A percentile compares a stretch with the other conserved stretches of the same genome.
These are phyloP conservation scores for Leishmania amazonensis DNA, from an alignment of 208 protist species.

Conservation along the genomic window DNA sequence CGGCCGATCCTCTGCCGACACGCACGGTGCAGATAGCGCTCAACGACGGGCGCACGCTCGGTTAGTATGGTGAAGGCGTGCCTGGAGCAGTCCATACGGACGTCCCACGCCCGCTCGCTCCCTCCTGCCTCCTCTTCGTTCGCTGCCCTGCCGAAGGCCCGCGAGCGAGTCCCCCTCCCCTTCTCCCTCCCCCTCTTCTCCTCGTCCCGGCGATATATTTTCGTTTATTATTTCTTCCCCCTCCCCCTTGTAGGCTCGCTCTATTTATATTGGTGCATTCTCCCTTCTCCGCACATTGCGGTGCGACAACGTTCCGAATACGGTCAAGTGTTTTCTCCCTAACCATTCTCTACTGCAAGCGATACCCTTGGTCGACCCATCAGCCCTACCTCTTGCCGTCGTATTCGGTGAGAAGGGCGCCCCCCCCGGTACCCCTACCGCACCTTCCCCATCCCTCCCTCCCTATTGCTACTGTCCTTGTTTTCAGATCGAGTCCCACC, in stretches of 20 bases:
- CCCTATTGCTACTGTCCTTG: neutral
- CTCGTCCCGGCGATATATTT: too few relatives aligned
- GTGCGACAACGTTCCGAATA: too few relatives aligned
- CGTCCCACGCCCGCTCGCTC: neutral
- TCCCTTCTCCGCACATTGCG: too few relatives aligned
- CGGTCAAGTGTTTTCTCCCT: neutral
- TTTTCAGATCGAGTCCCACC: neutral
- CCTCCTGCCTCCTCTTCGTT: neutral
- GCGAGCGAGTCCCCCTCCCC: too few relatives aligned
- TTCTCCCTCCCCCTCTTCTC: too few relatives aligned
- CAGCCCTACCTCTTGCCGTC: neutral
- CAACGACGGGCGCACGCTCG: neutral
- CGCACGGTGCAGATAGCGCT: neutral
- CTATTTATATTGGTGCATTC: too few relatives aligned
- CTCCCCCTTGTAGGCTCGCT: too few relatives aligned
- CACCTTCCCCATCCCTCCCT: neutral
- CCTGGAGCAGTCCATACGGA: neutral
- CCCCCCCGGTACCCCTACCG: neutral
- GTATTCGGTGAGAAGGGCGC: too few relatives aligned
- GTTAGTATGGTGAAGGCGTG: neutral
- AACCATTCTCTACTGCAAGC: too few relatives aligned
- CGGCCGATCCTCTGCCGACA: neutral
- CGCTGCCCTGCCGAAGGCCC: neutral
- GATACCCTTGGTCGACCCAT: neutral
- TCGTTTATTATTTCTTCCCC: too few relatives aligned